phyloP scores from a whole-genome alignment of 73 alveolate species.

The Halteria grandinella region DNA sequence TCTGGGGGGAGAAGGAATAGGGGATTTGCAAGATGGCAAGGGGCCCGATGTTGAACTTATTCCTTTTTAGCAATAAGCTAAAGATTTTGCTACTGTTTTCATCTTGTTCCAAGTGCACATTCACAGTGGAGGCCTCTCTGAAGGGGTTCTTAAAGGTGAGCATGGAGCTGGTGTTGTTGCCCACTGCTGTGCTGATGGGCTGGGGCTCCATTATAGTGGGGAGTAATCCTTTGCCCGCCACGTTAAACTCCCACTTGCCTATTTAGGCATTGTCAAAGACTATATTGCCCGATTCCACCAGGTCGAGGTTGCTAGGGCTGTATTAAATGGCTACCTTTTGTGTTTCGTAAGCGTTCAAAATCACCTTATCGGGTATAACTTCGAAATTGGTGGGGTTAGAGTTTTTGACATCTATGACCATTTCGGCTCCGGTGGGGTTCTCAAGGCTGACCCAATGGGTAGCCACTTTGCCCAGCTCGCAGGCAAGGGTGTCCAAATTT shows the following conservation, averaged over 20 bases:
- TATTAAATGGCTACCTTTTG: constrained; percentile 87
- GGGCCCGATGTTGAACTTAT: constrained; percentile 91
- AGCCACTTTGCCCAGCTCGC: constrained; percentile 95
- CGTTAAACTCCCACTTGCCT: constrained; percentile 96
- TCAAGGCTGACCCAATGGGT: constrained; percentile 89
- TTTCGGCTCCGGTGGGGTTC: constrained; percentile 95
- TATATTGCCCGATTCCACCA: constrained; percentile 82
- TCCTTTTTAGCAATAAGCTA: constrained; percentile 85
- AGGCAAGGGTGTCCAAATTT: constrained; percentile 82
- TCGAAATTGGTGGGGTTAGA: constrained; percentile 92
- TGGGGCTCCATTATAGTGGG: constrained; percentile 96
- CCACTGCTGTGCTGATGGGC: constrained; percentile 91
- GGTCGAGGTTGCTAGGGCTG: constrained; percentile 93
- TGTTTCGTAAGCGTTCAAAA: constrained; percentile 86
- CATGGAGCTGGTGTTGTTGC: constrained; percentile 95
- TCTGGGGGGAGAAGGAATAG: constrained; percentile 91
- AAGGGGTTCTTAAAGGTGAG: constrained; percentile 96
- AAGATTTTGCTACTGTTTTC: constrained; percentile 85
- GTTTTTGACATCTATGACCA: constrained; percentile 76
- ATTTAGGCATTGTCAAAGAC: constrained; percentile 85
- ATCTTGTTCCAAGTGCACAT: constrained; percentile 82
- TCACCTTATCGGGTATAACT: constrained; percentile 92
- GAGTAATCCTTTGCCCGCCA: constrained; percentile 95
- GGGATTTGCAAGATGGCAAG: constrained; percentile 89
- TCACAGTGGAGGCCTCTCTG: constrained; percentile 88